Evolutionary conservation across 2,329 filamentous ascomycete genomes (phyloP), one percentile per base, ranked within the genome.

Genomic region (Plectosphaerella sp.): DNA sequence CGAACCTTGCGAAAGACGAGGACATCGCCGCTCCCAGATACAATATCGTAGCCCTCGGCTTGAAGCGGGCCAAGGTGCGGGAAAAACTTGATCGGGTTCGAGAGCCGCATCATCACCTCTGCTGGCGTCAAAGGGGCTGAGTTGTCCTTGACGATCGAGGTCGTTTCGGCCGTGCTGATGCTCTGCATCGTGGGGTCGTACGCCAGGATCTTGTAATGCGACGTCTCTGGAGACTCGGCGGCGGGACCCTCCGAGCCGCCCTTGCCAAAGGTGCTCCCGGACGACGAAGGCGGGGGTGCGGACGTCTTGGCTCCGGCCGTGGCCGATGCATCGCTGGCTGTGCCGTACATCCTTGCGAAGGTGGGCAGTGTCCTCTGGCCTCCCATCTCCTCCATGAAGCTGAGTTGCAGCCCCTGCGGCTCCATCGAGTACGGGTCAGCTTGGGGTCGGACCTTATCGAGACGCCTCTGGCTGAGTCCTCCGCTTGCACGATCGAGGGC

Each of bases 1-100:
- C 74, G 72, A 4, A 81, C 75, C 65, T 87, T 85, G 56, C 82
- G 83, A 61, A 89, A 87, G 4, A 90, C 77, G 24, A 89, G 73
- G 5, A 88, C 73, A 56, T 89, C 78, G 6, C 78, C 78, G 47
- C 74, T 74, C 2, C 84, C 85, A 2, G 84, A 82, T 2, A 85
- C 77, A 39, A 88, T 83, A 59, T 88, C 84, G 56, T 83, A 89
- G 0, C 86, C 86, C 51, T 86, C 73, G 0, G 73, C 70, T 54
- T 84, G 76, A 2, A 88, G 73, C 1, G 74, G 66, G 4, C 73
- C 71, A 52, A 89, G 83, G 58, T 88, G 76, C 4, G 84, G 77
- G 12, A 88, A 74, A 66, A 89, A 89, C 57, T 82, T 82, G 48
- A 78, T 74, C 0, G 86, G 84, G 55, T 86, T 79, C 0, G 81